Evolutionary conservation across 2,329 filamentous ascomycete genomes (phyloP), one percentile per base, ranked within the genome.

Genomic region (Paracamarosporium sp.): DNA sequence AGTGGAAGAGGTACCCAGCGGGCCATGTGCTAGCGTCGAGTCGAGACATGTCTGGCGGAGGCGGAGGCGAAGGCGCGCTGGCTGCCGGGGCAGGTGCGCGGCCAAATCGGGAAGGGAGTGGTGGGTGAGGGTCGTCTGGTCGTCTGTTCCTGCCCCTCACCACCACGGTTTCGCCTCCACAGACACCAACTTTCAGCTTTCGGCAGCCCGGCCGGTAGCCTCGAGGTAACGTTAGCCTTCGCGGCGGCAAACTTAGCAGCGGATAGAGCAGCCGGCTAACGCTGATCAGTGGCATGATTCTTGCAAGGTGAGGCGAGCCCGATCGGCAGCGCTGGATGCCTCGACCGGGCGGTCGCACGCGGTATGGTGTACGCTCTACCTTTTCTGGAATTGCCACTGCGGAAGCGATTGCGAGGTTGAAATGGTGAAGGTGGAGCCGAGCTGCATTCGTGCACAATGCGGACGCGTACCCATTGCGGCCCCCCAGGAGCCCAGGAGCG

Each of bases 281-380:
- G 66, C 61, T 62, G 67, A 69, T 69, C 65, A 62, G 53, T 70
- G 65, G 67, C 59, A 64, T 66, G 67, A 70, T 59, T 61, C 5
- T 24, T 48, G 13, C 55, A 52, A 56, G 57, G 46, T 50, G 62
- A 66, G 63, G 66, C 67, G 63, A 66, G 30, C 6, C 13, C 20
- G 55, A 58, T 58, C 55, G 38, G 33, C 56, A 55, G 56, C 44
- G 47, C 35, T 47, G 45, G 40, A 12, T 47, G 40, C 36, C 15
- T 43, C n/a, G 31, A 41, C 40, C 12, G 48, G 24, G 38, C 33
- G 25, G 40, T 24, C 38, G n/a, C 36, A 35, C 35, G 38, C 53
- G 46, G 46, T 38, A 50, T 45, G 31, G 53, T 51, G 24, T 51
- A 51, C 46, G 53, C 53, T 15, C 35, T 28, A n/a, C 36, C 27